Percentiles rank a stretch among this genome's conserved stretches.
Evolutionary conservation across 2,329 filamentous ascomycete species (phyloP).

Genomic region (Myriosclerotinia scirpicola): DNA sequence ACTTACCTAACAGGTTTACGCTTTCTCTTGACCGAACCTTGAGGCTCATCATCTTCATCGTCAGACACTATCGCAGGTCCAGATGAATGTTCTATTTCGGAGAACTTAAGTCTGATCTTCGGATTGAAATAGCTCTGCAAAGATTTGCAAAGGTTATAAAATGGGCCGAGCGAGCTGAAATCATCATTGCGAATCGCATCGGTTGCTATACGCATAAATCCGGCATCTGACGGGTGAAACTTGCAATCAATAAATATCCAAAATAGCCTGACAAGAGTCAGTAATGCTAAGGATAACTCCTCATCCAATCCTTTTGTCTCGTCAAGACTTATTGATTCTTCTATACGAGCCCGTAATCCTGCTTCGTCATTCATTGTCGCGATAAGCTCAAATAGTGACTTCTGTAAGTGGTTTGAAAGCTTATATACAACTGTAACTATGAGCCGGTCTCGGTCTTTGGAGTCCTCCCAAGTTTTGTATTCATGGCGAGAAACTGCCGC

Average conservation of each 20-base stretch:
- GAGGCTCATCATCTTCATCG: slow-evolving; percentile 31
- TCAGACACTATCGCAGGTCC: not conserved
- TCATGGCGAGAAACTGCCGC: slow-evolving; percentile 31
- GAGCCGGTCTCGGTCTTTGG: slow-evolving; percentile 42
- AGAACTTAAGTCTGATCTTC: slow-evolving; percentile 8
- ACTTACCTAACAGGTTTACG: slow-evolving; percentile 26
- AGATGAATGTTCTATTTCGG: not conserved
- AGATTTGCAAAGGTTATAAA: slow-evolving; percentile 12
- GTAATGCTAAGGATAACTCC: slow-evolving; percentile 23
- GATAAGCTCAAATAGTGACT: slow-evolving; percentile 21
- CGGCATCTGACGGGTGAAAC: slow-evolving; percentile 21
- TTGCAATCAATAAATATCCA: slow-evolving; percentile 40
- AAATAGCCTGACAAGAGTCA: slow-evolving; percentile 33
- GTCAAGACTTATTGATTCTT: slow-evolving; percentile 8
- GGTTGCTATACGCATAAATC: slow-evolving; percentile 7
- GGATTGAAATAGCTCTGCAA: slow-evolving; percentile 18
- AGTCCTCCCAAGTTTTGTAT: slow-evolving; percentile 29
- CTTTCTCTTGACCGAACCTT: slow-evolving; percentile 46
- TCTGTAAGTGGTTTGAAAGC: slow-evolving; percentile 1
- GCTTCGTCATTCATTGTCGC: slow-evolving; percentile 20
- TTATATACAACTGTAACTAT: slow-evolving; percentile 43
- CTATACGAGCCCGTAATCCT: slow-evolving; percentile 14
- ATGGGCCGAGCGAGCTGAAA: not conserved
- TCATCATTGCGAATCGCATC: not conserved
- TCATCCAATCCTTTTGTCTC: slow-evolving; percentile 28